These are phyloP conservation scores for Lichtheimia corymbifera DNA, from an alignment of 371 early-diverging fungal species.

Conservation along the genomic window DNA sequence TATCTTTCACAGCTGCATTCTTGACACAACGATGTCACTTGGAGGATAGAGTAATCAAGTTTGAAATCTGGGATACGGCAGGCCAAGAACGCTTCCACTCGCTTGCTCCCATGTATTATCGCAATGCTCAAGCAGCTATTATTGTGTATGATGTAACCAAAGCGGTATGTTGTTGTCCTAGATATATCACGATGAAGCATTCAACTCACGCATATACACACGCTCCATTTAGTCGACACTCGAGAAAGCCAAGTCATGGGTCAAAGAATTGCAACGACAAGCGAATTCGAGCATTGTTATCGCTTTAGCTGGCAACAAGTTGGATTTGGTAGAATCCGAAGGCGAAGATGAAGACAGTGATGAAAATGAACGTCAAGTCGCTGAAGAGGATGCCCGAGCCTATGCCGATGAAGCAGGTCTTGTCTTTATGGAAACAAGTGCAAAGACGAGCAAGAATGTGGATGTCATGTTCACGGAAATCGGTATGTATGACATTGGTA, in stretches of 20 bases:
- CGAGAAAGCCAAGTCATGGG: slow-evolving; percentile 98
- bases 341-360: slow-evolving; percentile 26
- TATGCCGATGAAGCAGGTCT: slow-evolving; percentile 84
- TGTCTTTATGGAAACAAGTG: slow-evolving; percentile 89
- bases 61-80: slow-evolving; percentile 96
- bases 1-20: slow-evolving; percentile 67
- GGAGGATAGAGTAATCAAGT: slow-evolving; percentile 73
- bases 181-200: too few species aligned
- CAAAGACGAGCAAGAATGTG: slow-evolving; percentile 82
- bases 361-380: slow-evolving; percentile 58
- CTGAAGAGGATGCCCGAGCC: slow-evolving; percentile 74
- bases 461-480: slow-evolving; percentile 72
- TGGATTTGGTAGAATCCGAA: slow-evolving; percentile 70
- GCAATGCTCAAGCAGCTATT: slow-evolving; percentile 96
- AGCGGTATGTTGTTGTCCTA: slow-evolving; percentile 47
- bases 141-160: slow-evolving; percentile 97
- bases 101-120: slow-evolving; percentile 99
- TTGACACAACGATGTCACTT: slow-evolving; percentile 72
- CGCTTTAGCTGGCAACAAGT: slow-evolving; percentile 96
- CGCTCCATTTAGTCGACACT: slow-evolving; percentile 81
- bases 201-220: neutral
- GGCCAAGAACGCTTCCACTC: slow-evolving; percentile 90
- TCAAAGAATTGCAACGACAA: slow-evolving; percentile 95
- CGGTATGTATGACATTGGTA: slow-evolving; percentile 19
- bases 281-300: slow-evolving; percentile 95